These are phyloP conservation scores for Lentinula aciculospora DNA, from an alignment of 768 basidiomycete genomes.

Conservation along the genomic window DNA sequence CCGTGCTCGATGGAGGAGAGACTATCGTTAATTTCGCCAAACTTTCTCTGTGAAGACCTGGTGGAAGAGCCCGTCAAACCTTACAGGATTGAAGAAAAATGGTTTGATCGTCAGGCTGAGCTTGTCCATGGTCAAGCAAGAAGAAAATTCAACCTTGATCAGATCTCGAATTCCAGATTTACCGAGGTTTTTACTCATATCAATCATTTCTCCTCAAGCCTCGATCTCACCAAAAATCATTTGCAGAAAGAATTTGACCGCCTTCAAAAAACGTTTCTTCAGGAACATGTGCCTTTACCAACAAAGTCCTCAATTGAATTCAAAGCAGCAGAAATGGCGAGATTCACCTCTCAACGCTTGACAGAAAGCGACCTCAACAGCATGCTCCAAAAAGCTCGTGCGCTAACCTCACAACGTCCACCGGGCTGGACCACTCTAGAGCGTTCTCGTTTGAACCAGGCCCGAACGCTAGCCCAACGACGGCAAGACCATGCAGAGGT, in stretches of 20 bases:
- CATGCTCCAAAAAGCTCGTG: slow-evolving; percentile 69
- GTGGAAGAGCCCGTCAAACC: slow-evolving; percentile 45
- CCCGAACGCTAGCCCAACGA: slow-evolving; percentile 67
- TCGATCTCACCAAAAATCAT: not conserved
- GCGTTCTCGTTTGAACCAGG: slow-evolving; percentile 61
- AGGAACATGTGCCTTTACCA: slow-evolving; percentile 61
- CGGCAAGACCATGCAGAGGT: slow-evolving; percentile 68
- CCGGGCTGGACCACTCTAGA: slow-evolving; percentile 44
- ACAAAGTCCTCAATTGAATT: slow-evolving; percentile 59
- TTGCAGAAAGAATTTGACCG: slow-evolving; percentile 70
- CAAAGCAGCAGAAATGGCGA: slow-evolving; percentile 59
- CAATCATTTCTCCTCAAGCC: not conserved
- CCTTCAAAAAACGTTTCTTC: slow-evolving; percentile 34
- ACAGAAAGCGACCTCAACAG: slow-evolving; percentile 83
- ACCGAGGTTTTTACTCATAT: slow-evolving; percentile 20
- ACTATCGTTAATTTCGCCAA: slow-evolving; percentile 18
- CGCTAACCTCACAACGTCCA: slow-evolving; percentile 23
- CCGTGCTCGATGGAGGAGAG: too few species aligned
- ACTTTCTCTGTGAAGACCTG: slow-evolving; percentile 35
- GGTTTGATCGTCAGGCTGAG: slow-evolving; percentile 61
- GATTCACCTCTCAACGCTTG: slow-evolving; percentile 52
- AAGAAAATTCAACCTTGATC: slow-evolving; percentile 70
- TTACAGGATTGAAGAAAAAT: slow-evolving; percentile 66
- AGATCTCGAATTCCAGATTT: slow-evolving; percentile 74
- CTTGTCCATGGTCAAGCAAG: slow-evolving; percentile 72